Evolutionary conservation across 2,329 filamentous ascomycete genomes (phyloP).

Genomic region (Kalmusia sp.): DNA sequence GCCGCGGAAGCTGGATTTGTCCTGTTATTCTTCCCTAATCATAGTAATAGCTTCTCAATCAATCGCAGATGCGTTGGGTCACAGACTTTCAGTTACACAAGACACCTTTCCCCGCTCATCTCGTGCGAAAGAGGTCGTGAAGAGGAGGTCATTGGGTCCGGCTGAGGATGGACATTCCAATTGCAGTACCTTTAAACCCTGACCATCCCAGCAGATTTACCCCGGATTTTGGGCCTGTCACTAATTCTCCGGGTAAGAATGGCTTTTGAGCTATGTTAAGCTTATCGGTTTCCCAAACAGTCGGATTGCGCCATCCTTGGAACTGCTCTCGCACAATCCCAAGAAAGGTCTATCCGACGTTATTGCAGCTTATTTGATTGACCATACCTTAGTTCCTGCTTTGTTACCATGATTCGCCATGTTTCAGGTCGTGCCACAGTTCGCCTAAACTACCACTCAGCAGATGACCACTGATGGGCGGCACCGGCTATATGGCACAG

Average conservation of each 20-base stretch:
- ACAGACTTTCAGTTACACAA: no score
- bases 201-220: not conserved
- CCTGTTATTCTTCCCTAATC: no score
- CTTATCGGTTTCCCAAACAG: not conserved
- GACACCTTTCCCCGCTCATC: constrained; percentile 2
- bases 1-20: no score
- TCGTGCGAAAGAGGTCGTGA: not conserved
- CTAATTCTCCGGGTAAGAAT: not conserved
- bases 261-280: not conserved
- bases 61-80: no score
- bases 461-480: not conserved
- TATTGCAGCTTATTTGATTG: not conserved
- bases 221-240: not conserved
- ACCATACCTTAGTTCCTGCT: not conserved
- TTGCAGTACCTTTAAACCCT: not conserved
- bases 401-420: not conserved
- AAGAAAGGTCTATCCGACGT: not conserved
- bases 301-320: not conserved
- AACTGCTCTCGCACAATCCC: not conserved
- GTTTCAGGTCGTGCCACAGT: not conserved
- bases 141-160: not conserved
- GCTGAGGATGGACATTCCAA: not conserved
- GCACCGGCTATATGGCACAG: not conserved
- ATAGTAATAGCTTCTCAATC: no score
- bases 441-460: not conserved